A percentile compares a stretch with the other conserved stretches of the same genome.
These are phyloP conservation scores for Pythium periplocum DNA, from an alignment of 352 stramenopile genomes.

Conservation along the genomic window DNA sequence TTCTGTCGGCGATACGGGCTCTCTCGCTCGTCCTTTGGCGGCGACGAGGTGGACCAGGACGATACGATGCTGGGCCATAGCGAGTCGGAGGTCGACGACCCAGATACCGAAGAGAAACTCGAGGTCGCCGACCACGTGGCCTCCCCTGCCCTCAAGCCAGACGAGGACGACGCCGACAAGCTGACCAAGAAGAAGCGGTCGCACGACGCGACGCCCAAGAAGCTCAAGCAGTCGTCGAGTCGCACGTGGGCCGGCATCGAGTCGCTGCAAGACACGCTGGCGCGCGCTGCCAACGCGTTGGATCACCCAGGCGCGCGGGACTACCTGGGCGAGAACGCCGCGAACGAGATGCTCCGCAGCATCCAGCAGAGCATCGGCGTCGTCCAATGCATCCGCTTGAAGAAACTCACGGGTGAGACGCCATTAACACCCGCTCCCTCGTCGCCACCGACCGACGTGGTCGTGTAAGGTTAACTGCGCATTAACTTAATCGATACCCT, in stretches of 20 bases:
- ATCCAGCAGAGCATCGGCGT: conserved; percentile 26
- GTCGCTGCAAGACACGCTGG: conserved; percentile 18
- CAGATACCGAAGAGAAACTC: not conserved
- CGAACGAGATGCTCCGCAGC: conserved; percentile 21
- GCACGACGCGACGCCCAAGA: conserved; percentile 1
- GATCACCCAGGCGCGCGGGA: conserved; percentile 15
- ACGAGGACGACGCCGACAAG: not conserved
- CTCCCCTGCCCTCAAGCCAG: not conserved
- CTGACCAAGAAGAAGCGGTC: not conserved
- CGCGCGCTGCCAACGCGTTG: conserved; percentile 10
- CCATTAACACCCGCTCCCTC: too few relatives aligned
- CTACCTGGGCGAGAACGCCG: conserved; percentile 19
- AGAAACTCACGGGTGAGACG: conserved; percentile 10
- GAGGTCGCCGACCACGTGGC: not conserved
- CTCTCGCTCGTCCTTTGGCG: conserved; percentile 25
- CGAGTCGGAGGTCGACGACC: conserved; percentile 1
- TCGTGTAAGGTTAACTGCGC: conserved; percentile 12
- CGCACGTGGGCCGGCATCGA: conserved; percentile 14
- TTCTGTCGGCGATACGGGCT: conserved; percentile 68
- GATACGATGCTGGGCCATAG: conserved; percentile 7
- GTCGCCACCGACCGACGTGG: not conserved
- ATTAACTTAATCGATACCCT: conserved; percentile 16
- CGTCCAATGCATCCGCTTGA: conserved; percentile 22
- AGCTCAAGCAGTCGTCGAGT: conserved; percentile 2
- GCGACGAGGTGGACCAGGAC: conserved; percentile 2